Evolutionary conservation across 768 basidiomycete genomes (phyloP), one percentile per base, ranked within the genome.

Genomic region (Lactarius pseudohatsudake): DNA sequence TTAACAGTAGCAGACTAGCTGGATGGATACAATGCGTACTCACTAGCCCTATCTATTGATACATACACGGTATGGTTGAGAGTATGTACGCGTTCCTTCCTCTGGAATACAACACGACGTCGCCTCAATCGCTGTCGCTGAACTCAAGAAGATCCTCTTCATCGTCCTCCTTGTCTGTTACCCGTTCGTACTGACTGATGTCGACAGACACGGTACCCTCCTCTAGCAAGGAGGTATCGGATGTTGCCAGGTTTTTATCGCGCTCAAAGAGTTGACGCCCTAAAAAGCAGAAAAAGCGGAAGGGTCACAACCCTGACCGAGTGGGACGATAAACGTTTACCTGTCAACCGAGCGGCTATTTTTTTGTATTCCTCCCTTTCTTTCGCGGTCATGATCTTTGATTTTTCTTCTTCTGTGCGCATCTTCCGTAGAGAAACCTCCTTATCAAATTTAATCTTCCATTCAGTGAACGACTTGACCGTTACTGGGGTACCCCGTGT

Each of bases 401-500:
- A 75, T 73, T 79, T 81, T 69, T 90, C 96, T 47, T 94, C 94
- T 67, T 96, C 94, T 64, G 91, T 90, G 64, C 80, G 81, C 10
- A 80, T 79, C 73, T 84, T 87, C 74, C 81, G 87, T 53, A 73
- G 73, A 11, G 81, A 79, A 72, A 85, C 75, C 75, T 92, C 91
- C 72, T 81, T 83, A 72, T 92, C 88, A 72, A 97, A 97, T 69
- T 81, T 85, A 36, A 76, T 76, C 76, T 91, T 89, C 96, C 96
- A 98, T 34, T 77, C 80, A 64, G 80, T 84, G 80, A 98, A 99
- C 0, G 88, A 85, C 65, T 87, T 89, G 30, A 81, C 72, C 0
- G 95, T 98, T 38, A 99, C 92, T 40, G 91, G 87, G n/a, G 96
- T 98, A 36, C 96, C 96, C 61, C 90, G 86, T 58, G 90, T 95